Base-by-base conservation (phyloP, 352 stramenopile species). In the Pythium aquatile region DNA sequence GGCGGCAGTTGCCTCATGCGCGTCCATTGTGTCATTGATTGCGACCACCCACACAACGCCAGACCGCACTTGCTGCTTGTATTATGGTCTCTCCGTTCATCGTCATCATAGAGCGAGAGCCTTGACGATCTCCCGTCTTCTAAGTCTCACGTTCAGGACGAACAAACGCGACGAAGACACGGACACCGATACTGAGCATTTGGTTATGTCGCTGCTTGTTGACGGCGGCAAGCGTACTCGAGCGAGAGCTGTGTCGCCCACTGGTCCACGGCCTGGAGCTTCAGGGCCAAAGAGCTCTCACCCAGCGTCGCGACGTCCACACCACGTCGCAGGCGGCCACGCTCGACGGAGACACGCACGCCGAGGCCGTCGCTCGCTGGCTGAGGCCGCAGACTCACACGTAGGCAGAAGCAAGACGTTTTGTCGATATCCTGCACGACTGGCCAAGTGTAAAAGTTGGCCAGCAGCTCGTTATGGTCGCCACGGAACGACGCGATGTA, bases 381-480 rank as follows among this genome's bases (percentile, higher is more conserved):
- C 16, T 53, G 24, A 1, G 32, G 48, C 10, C 26, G 33, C 1
- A 65, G 28, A 35, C 59, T 46, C 49, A 51, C 47, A 26, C 59
- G 59, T 17, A 53, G 28, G 17, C 59, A 65, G 49, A 32, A 65
- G 33, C 58, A 64, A 28, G 29, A 46, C 46, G 58, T 6, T 20
- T 60, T 11, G 6, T 48, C 14, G 32, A 20, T n/a, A 48, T 14
- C 29, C 14, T 26, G 30, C 20, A 13, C 11, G n/a, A 30, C 8
- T 11, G 61, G 61, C 61, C 61, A 68, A 33, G 54, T 37, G 54
- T 68, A 68, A 29, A 48, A 47, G 52, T 68, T 68, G 37, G 48
- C 39, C 42, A 56, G 17, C 14, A 68, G 40, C 33, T 68, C 61
- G 4, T 53, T 47, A 2, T 40, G 44, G 6, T 63, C 48, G 17